Conservation (phyloP, 352 stramenopile genomes). For the Globisporangium heterothallicum region DNA sequence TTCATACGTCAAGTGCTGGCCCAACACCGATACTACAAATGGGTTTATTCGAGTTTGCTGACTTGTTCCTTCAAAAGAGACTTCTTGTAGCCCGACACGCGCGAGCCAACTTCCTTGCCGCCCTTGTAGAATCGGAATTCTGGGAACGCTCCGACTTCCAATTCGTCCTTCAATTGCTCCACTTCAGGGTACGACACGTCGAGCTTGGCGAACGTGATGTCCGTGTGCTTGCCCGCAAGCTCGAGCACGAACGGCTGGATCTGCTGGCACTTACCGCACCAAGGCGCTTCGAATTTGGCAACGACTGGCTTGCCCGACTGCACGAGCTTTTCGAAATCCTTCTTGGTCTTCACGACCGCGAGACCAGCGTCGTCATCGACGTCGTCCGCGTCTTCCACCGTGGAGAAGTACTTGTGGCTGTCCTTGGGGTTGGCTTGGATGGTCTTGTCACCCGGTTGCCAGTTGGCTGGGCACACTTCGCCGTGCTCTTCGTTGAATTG, state of each 20-base stretch:
- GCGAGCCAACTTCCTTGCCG: constrained; percentile 67
- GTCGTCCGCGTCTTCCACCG: constrained; percentile 35
- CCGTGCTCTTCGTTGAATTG: constrained; percentile 91
- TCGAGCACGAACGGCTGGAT: constrained; percentile 74
- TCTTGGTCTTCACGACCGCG: constrained; percentile 53
- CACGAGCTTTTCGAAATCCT: constrained; percentile 55
- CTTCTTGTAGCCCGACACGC: constrained; percentile 85
- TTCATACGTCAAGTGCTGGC: too few relatives aligned
- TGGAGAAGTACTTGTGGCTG: constrained; percentile 80
- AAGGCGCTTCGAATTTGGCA: constrained; percentile 81
- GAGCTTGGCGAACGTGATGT: constrained; percentile 76
- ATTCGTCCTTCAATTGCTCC: constrained; percentile 66
- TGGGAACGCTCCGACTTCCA: constrained; percentile 69
- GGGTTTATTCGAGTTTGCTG: constrained; percentile 36
- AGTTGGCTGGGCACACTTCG: constrained; percentile 92
- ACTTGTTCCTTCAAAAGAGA: constrained; percentile 66
- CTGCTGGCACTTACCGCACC: constrained; percentile 84
- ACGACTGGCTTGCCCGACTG: constrained; percentile 69
- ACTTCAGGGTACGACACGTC: constrained; percentile 70
- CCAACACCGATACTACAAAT: constrained; percentile 9
- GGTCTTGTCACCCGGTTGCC: constrained; percentile 88
- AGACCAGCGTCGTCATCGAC: constrained; percentile 29
- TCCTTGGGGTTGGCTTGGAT: constrained; percentile 85
- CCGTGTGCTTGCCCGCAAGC: constrained; percentile 53
- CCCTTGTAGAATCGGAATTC: constrained; percentile 85